A percentile compares a stretch with the other conserved stretches of the same genome.
phyloP scores from a whole-genome alignment of 768 basidiomycete genomes.

The Tephrocybe rancida region DNA sequence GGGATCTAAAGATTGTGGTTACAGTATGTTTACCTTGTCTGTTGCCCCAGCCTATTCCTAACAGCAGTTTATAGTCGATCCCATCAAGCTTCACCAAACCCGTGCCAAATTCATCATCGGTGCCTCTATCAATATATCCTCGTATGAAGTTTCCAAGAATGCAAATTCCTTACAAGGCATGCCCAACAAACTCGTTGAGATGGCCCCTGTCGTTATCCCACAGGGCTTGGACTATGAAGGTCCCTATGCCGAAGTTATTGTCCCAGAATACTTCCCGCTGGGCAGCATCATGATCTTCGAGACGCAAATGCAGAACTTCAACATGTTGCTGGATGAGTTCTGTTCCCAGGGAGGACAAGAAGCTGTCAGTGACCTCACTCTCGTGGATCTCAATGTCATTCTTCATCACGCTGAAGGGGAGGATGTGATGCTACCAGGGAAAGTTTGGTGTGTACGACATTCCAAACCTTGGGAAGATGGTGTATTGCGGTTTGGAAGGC shows the following conservation, averaged over 20 bases:
- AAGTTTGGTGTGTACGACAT: slow-evolving; percentile 83
- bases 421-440: slow-evolving; percentile 87
- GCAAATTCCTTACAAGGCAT: slow-evolving; percentile 67
- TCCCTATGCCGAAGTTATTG: slow-evolving; percentile 73
- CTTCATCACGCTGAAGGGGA: slow-evolving; percentile 90
- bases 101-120: slow-evolving; percentile 83
- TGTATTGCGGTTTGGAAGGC: slow-evolving; percentile 94
- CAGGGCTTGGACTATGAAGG: slow-evolving; percentile 69
- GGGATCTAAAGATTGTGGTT: slow-evolving; percentile 78
- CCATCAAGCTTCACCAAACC: slow-evolving; percentile 82
- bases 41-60: neutral
- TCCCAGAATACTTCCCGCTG: slow-evolving; percentile 93
- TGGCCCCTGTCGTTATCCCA: slow-evolving; percentile 58
- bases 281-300: slow-evolving; percentile 94
- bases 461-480: slow-evolving; percentile 71
- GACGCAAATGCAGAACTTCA: slow-evolving; percentile 78
- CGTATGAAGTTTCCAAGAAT: slow-evolving; percentile 56
- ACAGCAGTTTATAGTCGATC: slow-evolving; percentile 63
- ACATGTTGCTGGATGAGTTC: slow-evolving; percentile 68
- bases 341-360: slow-evolving; percentile 72
- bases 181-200: slow-evolving; percentile 65
- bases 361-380: slow-evolving; percentile 71
- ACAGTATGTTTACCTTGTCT: slow-evolving; percentile 54
- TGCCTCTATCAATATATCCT: slow-evolving; percentile 67
- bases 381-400: slow-evolving; percentile 87